Evolutionary conservation across 768 basidiomycete species (phyloP), one percentile per base, ranked within the genome.

Genomic region (Erythrobasidium yunnanense): DNA sequence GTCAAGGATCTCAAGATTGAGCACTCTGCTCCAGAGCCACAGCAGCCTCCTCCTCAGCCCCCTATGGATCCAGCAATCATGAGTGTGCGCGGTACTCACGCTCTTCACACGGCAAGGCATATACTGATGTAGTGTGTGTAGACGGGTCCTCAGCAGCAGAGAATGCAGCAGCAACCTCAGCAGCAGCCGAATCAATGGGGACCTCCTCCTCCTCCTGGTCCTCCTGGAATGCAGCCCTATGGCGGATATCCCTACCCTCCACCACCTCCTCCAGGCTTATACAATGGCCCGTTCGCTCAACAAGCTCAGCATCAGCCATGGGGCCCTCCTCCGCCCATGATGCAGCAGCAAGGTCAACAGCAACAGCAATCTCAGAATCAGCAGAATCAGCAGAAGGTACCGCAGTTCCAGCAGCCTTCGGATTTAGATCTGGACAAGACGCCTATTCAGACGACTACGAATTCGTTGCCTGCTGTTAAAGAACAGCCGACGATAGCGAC

Each of bases 1-100:
- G 73, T 75, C 55, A 74, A 73, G 69, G 75, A 75, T 65, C 69
- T 75, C n/a, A 72, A 72, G 32, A 73, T 75, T 32, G 73, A 73
- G 63, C 71, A 72, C 32, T 66, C 69, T 15, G 55, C 69, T 17
- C 66, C 71, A 0, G 34, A 63, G 17, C 62, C 70, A n/a, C 56
- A 68, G 27, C 67, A 42, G 54, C 25, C 63, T 6, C 62, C 54
- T 25, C 49, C 33, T 2, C 25, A 35, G 53, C 30, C 65, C 18
- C 66, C 52, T 27, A 15, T 54, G 25, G 68, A 69, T 46, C 68
- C 68, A 7, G 68, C 68, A 30, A 69, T 69, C 5, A 45, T 69
- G 52, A 57, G 57, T 35, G 68, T 69, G 47, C 30, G 67, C 50
- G 2, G 3, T 51, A 4, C 54, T 11, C 34, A 20, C 13, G 15